Conservation (phyloP, 78 protist species). For the Dictyostelium intermedium region DNA sequence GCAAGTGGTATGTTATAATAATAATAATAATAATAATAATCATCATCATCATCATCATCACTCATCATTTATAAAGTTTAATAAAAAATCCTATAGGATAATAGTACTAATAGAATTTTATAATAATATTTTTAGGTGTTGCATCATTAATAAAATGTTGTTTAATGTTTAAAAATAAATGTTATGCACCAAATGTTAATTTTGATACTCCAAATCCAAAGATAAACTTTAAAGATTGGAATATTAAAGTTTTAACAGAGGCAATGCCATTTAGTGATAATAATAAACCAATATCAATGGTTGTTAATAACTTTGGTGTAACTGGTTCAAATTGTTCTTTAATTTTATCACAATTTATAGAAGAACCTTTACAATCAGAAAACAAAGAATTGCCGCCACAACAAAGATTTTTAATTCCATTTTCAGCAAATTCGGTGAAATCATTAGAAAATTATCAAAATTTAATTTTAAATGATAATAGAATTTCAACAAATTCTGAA, state of each 20-base stretch:
- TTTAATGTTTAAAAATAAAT: constrained; percentile 38
- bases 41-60: too few relatives aligned
- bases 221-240: constrained; percentile 64
- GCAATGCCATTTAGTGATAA: constrained; percentile 7
- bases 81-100: too few relatives aligned
- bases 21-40: too few relatives aligned
- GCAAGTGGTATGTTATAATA: constrained; percentile 18
- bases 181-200: constrained; percentile 50
- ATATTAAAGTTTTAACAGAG: constrained; percentile 54
- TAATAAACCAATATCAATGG: background rate
- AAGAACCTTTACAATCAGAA: too few relatives aligned
- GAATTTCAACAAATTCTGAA: background rate
- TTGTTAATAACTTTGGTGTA: constrained; percentile 85
- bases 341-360: constrained; percentile 5
- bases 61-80: background rate
- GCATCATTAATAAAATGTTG: constrained; percentile 72
- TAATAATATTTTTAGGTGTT: constrained; percentile 36
- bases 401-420: constrained; percentile 18
- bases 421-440: background rate
- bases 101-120: background rate
- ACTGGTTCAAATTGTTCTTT: constrained; percentile 87
- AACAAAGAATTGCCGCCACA: background rate
- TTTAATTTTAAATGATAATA: background rate
- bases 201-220: constrained; percentile 40
- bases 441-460: background rate